Evolutionary conservation across 257 asterid genomes (phyloP), one percentile per base, ranked within the genome.

Genomic region (Cynanchum wilfordii): DNA sequence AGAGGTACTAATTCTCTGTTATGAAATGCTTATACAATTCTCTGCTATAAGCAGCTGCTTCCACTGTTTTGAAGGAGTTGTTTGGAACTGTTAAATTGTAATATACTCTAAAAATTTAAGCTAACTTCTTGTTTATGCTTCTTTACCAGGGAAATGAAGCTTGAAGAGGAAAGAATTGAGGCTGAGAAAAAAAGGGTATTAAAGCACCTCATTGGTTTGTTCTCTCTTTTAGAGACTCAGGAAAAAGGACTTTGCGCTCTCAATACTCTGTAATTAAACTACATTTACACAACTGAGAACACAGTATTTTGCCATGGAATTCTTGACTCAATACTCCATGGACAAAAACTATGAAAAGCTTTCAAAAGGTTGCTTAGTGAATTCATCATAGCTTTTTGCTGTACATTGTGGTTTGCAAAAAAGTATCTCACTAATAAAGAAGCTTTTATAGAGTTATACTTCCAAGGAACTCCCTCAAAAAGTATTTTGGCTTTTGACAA

Each of bases 161-260:
- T 86, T 73, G 97, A 94, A 83, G 97, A 95, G 40, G 97, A 92
- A 75, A 92, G 98, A 82, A 92, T 95, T 69, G 99, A 95, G 88
- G 96, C 97, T 0, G 99, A 92, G 89, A 95, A 92, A 78, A 86
- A 81, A 77, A 88, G 96, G 81, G 98, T 95, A 92, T 83, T 60
- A 73, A 57, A 68, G 30, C 54, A 71, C 54, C 45, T 58, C 47
- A 65, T 58, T 51, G 51, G 12, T 59, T 70, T 63, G 33, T n/a
- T 12, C 36, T 60, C 59, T 64, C 36, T 70, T 47, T 77, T n/a
- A 25, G 40, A 13, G 44, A 36, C 16, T 2, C 12, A 30, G 19
- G 36, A 6, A 19, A 50, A 20, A 45, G 22, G 22, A 56, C 27
- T 52, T 4, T 42, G 29, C n/a, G 16, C 25, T 66, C 59, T 33